Conservation (phyloP, 1,139 yeast species). For the Spathaspora sp. region DNA sequence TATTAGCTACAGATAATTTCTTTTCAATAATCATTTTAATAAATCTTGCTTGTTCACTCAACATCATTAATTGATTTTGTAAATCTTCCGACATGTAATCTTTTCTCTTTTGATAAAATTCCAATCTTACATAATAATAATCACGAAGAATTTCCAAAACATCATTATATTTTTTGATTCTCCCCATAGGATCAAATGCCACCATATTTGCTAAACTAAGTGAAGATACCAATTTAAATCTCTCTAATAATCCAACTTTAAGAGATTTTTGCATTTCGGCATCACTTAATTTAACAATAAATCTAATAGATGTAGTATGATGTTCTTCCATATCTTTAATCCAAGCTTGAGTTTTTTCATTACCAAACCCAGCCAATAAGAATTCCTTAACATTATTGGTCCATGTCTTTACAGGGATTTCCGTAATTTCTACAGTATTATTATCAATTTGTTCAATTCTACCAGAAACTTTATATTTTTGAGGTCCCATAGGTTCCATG, state of each 20-base stretch:
- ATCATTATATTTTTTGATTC: slow-evolving; percentile 77
- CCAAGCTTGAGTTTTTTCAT: slow-evolving; percentile 75
- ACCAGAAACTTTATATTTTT: slow-evolving; percentile 76
- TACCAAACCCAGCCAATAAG: slow-evolving; percentile 73
- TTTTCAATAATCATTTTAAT: slow-evolving; percentile 85
- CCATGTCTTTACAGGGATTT: slow-evolving; percentile 92
- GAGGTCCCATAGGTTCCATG: slow-evolving; percentile 62
- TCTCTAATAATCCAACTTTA: slow-evolving; percentile 73
- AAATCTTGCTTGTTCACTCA: slow-evolving; percentile 86
- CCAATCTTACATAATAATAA: slow-evolving; percentile 82
- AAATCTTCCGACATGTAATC: slow-evolving; percentile 70
- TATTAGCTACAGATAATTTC: slow-evolving; percentile 68
- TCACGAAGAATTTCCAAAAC: slow-evolving; percentile 80
- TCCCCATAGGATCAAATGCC: slow-evolving; percentile 90
- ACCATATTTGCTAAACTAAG: slow-evolving; percentile 86
- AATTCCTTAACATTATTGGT: slow-evolving; percentile 86
- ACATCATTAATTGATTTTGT: slow-evolving; percentile 70
- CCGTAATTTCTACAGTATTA: slow-evolving; percentile 83
- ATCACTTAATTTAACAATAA: slow-evolving; percentile 68
- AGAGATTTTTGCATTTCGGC: slow-evolving; percentile 84
- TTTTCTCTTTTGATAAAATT: slow-evolving; percentile 87
- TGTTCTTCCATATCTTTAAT: slow-evolving; percentile 95
- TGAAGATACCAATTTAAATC: slow-evolving; percentile 74
- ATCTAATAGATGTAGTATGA: slow-evolving; percentile 78
- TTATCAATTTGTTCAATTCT: slow-evolving; percentile 78